phyloP scores from a whole-genome alignment of 352 stramenopile genomes.

The Phytopythium mirpurense region DNA sequence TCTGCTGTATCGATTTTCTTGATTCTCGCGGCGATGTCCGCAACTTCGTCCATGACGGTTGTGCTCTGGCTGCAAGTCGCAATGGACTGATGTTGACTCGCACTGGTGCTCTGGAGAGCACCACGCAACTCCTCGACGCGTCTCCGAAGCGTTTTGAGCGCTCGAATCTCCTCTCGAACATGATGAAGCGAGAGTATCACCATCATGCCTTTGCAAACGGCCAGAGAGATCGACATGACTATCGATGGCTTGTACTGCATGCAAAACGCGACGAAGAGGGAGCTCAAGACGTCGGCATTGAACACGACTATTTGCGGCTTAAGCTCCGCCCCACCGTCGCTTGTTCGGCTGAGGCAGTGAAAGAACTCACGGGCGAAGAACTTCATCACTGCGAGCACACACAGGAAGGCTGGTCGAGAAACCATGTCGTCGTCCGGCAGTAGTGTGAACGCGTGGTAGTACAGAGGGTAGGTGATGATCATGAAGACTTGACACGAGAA shows the following conservation, averaged over 20 bases:
- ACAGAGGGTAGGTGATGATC: conserved; percentile 21
- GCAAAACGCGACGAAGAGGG: conserved; percentile 34
- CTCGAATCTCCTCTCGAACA: not conserved
- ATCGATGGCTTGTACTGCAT: conserved; percentile 34
- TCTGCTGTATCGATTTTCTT: not conserved
- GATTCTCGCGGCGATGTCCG: not conserved
- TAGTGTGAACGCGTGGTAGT: conserved; percentile 20
- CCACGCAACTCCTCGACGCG: not conserved
- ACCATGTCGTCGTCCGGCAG: conserved; percentile 4
- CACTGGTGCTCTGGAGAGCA: conserved; percentile 5
- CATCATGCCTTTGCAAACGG: conserved; percentile 14
- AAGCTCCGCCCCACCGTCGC: conserved; percentile 7
- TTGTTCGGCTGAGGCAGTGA: conserved; percentile 5
- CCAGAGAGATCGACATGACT: conserved; percentile 16
- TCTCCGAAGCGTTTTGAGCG: not conserved
- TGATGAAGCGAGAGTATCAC: conserved; percentile 15
- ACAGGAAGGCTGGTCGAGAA: conserved; percentile 3
- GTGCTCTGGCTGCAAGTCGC: not conserved
- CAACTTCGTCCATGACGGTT: not conserved
- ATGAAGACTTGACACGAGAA: conserved; percentile 11
- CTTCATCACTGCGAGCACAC: conserved; percentile 26
- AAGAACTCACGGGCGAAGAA: conserved; percentile 17
- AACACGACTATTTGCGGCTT: conserved; percentile 25
- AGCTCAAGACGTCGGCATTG: conserved; percentile 37
- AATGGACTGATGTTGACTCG: not conserved